These are phyloP conservation scores for Populus tremula DNA, from an alignment of 345 rosid genomes.

Conservation along the genomic window DNA sequence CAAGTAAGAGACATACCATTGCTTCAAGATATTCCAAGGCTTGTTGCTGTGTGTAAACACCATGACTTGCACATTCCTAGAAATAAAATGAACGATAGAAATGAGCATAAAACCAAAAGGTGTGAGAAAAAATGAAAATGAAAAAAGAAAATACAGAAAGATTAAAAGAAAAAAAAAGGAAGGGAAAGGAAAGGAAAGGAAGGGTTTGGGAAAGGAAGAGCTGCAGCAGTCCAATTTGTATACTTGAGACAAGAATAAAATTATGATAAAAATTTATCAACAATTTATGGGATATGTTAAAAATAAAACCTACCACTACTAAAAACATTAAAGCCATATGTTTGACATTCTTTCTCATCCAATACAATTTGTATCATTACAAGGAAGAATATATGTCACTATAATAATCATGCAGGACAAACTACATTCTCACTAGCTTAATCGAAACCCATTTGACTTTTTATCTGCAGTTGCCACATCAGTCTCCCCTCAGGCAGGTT, in stretches of 20 bases:
- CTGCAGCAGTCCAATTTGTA: background rate
- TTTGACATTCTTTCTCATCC: too few species aligned
- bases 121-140: background rate
- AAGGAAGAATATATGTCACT: too few species aligned
- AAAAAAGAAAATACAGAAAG: background rate
- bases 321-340: too few species aligned
- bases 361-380: too few species aligned
- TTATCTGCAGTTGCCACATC: too few species aligned
- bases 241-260: background rate
- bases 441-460: too few species aligned
- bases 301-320: too few species aligned
- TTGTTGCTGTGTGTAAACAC: slow-evolving; percentile 53
- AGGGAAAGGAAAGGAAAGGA: background rate
- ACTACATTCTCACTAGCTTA: background rate
- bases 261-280: background rate
- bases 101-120: slow-evolving; percentile 4
- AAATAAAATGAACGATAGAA: slow-evolving; percentile 16
- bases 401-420: background rate
- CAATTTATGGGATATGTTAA: too few species aligned
- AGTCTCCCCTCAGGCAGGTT: too few species aligned
- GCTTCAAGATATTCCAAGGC: slow-evolving; percentile 77
- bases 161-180: background rate
- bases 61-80: slow-evolving; percentile 78
- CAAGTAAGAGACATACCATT: slow-evolving; percentile 45
- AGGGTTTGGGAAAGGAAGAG: background rate